Percentiles rank a stretch among this genome's conserved stretches.
phyloP scores from a whole-genome alignment of 345 rosid species.

The Adansonia digitata region DNA sequence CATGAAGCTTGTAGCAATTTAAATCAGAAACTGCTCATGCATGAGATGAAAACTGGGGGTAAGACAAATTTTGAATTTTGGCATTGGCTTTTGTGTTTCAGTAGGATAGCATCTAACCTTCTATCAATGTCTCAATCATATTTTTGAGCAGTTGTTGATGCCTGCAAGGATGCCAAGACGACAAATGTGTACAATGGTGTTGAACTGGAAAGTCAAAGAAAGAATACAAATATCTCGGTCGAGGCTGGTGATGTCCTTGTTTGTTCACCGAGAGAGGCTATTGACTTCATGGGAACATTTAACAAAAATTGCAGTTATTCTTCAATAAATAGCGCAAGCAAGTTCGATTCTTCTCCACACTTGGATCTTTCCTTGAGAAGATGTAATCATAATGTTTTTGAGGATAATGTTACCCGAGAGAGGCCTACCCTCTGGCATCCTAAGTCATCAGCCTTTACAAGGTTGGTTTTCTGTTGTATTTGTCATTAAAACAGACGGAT shows the following conservation, averaged over 20 bases:
- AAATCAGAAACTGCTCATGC: slow-evolving; percentile 20
- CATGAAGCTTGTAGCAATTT: slow-evolving; percentile 13
- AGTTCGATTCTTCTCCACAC: slow-evolving; percentile 38
- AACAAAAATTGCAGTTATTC: slow-evolving; percentile 21
- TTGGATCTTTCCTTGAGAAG: slow-evolving; percentile 78
- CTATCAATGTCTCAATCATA: background rate
- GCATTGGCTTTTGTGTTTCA: background rate
- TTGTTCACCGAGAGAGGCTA: slow-evolving; percentile 45
- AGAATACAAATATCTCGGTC: slow-evolving; percentile 13
- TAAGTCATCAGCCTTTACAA: slow-evolving; percentile 78
- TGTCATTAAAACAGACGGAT: background rate
- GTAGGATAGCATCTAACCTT: slow-evolving; percentile 10
- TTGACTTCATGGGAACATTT: slow-evolving; percentile 72
- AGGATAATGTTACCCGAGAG: slow-evolving; percentile 44
- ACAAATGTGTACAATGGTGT: slow-evolving; percentile 16
- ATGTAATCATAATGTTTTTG: slow-evolving; percentile 33
- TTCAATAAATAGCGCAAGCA: slow-evolving; percentile 26
- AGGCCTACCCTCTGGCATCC: slow-evolving; percentile 55
- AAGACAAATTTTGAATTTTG: slow-evolving; percentile 9
- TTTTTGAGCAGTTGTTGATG: slow-evolving; percentile 27
- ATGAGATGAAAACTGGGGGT: slow-evolving; percentile 38
- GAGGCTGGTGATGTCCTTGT: slow-evolving; percentile 21
- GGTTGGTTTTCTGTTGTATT: slow-evolving; percentile 41
- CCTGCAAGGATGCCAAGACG: slow-evolving; percentile 16
- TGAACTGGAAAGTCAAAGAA: slow-evolving; percentile 24